Percentiles rank a stretch among this genome's conserved stretches.
Conservation (phyloP, 192 early-diverging fungal genomes). For the Physocladia obscura region DNA sequence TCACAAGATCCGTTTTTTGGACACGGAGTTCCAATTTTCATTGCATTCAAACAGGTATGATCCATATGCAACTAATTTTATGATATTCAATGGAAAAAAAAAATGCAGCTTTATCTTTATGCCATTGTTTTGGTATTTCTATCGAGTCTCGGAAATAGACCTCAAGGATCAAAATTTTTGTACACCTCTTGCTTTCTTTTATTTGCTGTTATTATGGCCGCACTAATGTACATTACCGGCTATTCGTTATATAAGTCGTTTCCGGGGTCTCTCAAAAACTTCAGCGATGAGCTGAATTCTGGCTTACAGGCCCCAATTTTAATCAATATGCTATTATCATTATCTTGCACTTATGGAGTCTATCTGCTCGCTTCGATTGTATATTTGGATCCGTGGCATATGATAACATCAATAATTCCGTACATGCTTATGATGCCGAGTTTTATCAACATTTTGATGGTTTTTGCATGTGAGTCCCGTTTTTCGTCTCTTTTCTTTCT, state of each 20-base stretch:
- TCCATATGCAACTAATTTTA: too few species aligned
- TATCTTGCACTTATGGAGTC: conserved; percentile 52
- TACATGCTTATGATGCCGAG: conserved; percentile 46
- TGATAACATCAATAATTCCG: conserved; percentile 50
- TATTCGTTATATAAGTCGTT: conserved; percentile 36
- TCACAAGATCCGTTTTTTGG: conserved; percentile 59
- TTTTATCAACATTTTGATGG: conserved; percentile 57
- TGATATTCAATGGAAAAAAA: too few species aligned
- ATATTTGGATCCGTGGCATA: conserved; percentile 56
- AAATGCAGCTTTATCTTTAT: conserved; percentile 40
- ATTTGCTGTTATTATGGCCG: conserved; percentile 48
- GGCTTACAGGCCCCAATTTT: conserved; percentile 24
- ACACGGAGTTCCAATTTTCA: conserved; percentile 30
- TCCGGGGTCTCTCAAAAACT: conserved; percentile 13
- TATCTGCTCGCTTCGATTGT: conserved; percentile 48
- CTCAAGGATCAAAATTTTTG: conserved; percentile 44
- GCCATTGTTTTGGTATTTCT: conserved; percentile 50
- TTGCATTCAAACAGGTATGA: conserved; percentile 30
- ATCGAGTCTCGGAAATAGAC: conserved; percentile 54
- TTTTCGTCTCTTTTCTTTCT: conserved; percentile 5
- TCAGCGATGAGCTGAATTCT: not conserved
- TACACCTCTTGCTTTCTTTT: conserved; percentile 49
- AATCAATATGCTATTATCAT: conserved; percentile 42
- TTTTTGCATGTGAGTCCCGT: conserved; percentile 51
- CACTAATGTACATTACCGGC: conserved; percentile 47